Conservation (phyloP, 2,329 filamentous ascomycete genomes). For the Exophiala sp. region DNA sequence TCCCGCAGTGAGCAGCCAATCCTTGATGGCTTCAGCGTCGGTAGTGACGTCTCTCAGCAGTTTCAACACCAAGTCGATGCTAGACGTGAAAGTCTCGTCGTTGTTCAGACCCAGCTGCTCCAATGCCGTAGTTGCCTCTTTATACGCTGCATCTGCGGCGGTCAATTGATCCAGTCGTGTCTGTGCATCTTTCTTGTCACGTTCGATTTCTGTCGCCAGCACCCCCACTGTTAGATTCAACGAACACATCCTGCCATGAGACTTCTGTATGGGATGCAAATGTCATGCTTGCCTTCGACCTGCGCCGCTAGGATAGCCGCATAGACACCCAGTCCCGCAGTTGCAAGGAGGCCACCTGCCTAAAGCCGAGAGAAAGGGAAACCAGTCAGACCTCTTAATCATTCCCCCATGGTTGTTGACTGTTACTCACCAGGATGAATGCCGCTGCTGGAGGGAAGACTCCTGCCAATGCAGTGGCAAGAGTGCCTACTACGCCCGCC, state of each 20-base stretch:
- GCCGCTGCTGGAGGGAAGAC: background rate
- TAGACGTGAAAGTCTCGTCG: background rate
- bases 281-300: background rate
- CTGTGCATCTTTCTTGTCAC: background rate
- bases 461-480: background rate
- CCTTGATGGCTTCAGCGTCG: background rate
- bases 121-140: background rate
- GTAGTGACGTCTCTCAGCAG: background rate
- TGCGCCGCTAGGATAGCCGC: background rate
- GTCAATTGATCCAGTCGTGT: background rate
- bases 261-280: background rate
- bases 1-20: background rate
- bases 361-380: background rate
- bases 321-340: background rate
- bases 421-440: background rate
- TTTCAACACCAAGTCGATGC: background rate
- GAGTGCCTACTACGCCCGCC: background rate
- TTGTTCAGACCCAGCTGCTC: background rate
- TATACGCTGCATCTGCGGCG: background rate
- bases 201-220: background rate
- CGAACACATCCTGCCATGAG: background rate
- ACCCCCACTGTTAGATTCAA: background rate
- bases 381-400: too few relatives aligned
- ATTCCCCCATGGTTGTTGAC: background rate
- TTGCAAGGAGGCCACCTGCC: background rate